Evolutionary conservation across 257 asterid genomes (phyloP), one percentile per base, ranked within the genome.

Genomic region (Penstemon eatonii): DNA sequence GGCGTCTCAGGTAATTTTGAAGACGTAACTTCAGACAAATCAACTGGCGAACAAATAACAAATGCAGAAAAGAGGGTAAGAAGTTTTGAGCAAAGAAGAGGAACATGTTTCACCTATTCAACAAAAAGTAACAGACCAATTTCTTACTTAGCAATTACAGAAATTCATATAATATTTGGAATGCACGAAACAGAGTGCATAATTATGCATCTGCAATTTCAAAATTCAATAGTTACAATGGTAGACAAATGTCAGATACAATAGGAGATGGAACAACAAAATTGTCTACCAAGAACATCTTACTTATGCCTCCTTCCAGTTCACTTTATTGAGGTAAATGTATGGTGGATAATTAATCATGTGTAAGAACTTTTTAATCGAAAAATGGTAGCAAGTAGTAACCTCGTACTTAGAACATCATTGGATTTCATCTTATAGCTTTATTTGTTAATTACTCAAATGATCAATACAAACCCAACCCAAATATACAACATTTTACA

Each of bases 271-370:
- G 51, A 60, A 60, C 41, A 63, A 63, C 44, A 52, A 50, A 58
- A 75, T 36, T 19, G 45, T 43, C 39, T 18, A 56, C 53, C 62
- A 19, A 54, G 50, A 18, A 69, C 46, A 52, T 37, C 58, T 4
- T 69, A 41, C 40, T 15, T 15, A 68, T 50, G 69, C 73, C 52
- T 55, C 42, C 38, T 52, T 55, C 6, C 19, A 25, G 47, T 67
- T 33, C 7, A 38, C 49, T 56, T 33, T 25, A 33, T 49, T 11
- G 10, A 67, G 43, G 72, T 11, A 33, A 33, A 43, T 3, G n/a
- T 41, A 33, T 9, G 41, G 46, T 7, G 11, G 7, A 7, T 8
- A 61, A 46, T 36, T 43, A 63, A 7, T 63, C 55, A 44, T 19
- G 67, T 45, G 25, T 10, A 40, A 44, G 13, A 13, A 19, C 54